Conservation (phyloP, 2,329 filamentous ascomycete genomes). For the Calycina herbarum region DNA sequence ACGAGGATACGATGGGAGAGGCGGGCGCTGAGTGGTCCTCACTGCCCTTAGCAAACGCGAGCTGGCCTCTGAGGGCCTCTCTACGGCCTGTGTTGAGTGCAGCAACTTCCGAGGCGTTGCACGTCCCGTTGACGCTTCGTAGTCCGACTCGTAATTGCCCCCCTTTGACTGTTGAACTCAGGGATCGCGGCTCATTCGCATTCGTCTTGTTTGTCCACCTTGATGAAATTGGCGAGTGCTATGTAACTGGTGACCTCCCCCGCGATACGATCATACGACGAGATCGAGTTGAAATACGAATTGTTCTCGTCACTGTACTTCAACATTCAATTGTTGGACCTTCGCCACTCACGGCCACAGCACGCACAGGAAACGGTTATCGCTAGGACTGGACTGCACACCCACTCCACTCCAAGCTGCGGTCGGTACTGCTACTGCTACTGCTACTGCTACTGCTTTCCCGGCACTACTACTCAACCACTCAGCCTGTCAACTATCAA, state of each 20-base stretch:
- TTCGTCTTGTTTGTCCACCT: neutral
- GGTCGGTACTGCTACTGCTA: neutral
- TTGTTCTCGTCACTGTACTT: too few species aligned
- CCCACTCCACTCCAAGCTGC: neutral
- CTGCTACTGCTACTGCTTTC: neutral
- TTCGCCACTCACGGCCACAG: too few species aligned
- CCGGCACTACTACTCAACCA: neutral
- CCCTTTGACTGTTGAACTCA: neutral
- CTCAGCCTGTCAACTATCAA: neutral
- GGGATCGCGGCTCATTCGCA: neutral
- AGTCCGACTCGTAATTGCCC: neutral
- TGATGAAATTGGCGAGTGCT: neutral
- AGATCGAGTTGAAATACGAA: neutral
- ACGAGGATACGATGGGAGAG: neutral
- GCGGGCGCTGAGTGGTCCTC: neutral
- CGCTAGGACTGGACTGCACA: neutral
- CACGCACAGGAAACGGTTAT: too few species aligned
- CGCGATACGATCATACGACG: neutral
- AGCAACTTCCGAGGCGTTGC: constrained; percentile 3
- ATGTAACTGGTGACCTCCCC: neutral
- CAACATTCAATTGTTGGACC: too few species aligned
- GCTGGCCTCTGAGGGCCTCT: neutral
- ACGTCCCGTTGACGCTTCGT: neutral
- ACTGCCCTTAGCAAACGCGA: neutral
- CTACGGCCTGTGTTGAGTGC: neutral